Percentiles rank a stretch among this genome's conserved stretches.
These are phyloP conservation scores for Fusarium equiseti DNA, from an alignment of 2,329 filamentous ascomycete genomes.

Conservation along the genomic window DNA sequence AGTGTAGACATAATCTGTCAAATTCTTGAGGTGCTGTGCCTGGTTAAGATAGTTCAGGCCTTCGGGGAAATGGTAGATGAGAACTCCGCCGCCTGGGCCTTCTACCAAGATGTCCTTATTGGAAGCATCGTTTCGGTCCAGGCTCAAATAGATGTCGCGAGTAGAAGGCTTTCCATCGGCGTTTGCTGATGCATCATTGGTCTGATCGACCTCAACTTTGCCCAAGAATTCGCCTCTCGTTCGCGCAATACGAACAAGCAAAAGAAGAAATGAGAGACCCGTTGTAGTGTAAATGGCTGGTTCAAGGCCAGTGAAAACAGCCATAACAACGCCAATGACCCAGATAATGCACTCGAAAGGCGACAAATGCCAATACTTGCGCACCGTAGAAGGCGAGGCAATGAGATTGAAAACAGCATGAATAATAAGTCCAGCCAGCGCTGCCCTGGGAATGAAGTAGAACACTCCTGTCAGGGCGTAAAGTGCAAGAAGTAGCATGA, in stretches of 20 bases:
- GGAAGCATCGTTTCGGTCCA: constrained; percentile 57
- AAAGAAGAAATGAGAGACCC: constrained; percentile 55
- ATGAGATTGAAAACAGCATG: constrained; percentile 84
- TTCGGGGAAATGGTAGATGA: constrained; percentile 65
- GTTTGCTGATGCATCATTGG: background rate
- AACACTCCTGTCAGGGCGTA: constrained; percentile 83
- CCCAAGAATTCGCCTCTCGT: constrained; percentile 63
- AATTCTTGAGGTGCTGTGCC: constrained; percentile 59
- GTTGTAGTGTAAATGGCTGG: constrained; percentile 64
- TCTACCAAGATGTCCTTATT: constrained; percentile 59
- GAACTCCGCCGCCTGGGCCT: constrained; percentile 61
- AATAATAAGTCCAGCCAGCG: constrained; percentile 82
- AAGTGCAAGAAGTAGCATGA: constrained; percentile 80
- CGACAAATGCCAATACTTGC: constrained; percentile 82
- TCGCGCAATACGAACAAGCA: constrained; percentile 61
- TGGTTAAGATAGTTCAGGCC: constrained; percentile 67
- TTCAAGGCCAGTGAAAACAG: constrained; percentile 63
- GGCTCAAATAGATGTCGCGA: constrained; percentile 57
- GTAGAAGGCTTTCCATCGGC: background rate
- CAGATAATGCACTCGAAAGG: constrained; percentile 81
- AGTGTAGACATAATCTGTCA: constrained; percentile 44
- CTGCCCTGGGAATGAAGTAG: constrained; percentile 81
- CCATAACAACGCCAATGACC: constrained; percentile 75
- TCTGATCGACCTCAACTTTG: constrained; percentile 45
- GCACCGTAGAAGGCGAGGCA: constrained; percentile 78